Percentiles rank a stretch among this genome's conserved stretches.
Evolutionary conservation across 1,284 basidiomycete genomes (phyloP).

Genomic region (Neolentinus lepideus): DNA sequence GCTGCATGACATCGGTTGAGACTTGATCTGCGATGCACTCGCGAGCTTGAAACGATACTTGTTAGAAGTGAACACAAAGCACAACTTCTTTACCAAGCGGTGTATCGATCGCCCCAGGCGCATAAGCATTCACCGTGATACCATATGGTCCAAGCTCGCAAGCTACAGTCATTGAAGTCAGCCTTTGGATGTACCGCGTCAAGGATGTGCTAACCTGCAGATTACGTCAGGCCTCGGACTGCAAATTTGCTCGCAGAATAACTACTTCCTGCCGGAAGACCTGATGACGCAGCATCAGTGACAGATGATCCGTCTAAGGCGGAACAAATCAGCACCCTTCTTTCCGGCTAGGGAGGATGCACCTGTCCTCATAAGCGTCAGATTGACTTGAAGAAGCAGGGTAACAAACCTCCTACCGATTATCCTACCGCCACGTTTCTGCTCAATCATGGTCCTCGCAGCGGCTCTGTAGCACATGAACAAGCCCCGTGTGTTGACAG

Average conservation of each 20-base stretch:
- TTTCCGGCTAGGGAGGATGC: constrained; percentile 30
- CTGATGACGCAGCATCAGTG: background rate
- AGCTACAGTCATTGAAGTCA: constrained; percentile 18
- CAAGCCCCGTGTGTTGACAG: constrained; percentile 26
- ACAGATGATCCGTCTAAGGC: background rate
- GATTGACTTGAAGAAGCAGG: too few species aligned
- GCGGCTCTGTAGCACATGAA: constrained; percentile 31
- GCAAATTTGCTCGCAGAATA: constrained; percentile 25
- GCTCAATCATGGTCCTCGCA: constrained; percentile 30
- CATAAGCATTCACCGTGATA: constrained; percentile 47
- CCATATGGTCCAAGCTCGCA: constrained; percentile 30
- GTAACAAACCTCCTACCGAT: constrained; percentile 19
- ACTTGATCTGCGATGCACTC: too few species aligned
- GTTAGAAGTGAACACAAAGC: too few species aligned
- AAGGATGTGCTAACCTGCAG: background rate
- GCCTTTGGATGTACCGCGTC: too few species aligned
- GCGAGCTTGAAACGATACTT: too few species aligned
- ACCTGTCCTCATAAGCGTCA: constrained; percentile 22
- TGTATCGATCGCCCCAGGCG: constrained; percentile 33
- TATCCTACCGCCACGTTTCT: constrained; percentile 29
- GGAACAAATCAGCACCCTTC: constrained; percentile 18
- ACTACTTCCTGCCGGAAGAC: background rate
- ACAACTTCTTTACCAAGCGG: constrained; percentile 20
- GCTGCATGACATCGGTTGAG: background rate
- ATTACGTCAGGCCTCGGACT: constrained; percentile 20